These are phyloP conservation scores for Funneliformis caledonium DNA, from an alignment of 371 early-diverging fungal genomes.

Conservation along the genomic window DNA sequence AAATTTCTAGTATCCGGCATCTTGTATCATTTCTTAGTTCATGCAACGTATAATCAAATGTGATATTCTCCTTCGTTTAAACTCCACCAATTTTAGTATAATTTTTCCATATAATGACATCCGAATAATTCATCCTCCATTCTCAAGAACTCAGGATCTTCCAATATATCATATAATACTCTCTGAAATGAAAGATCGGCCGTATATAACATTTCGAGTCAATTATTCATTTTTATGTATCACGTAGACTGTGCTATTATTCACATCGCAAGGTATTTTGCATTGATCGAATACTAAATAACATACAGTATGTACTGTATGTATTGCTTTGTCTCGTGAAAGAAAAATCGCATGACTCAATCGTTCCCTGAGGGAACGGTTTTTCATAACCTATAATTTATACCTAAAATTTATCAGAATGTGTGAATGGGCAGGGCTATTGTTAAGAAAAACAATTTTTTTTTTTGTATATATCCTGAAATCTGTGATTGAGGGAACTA, in stretches of 20 bases:
- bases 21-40: constrained; percentile 3
- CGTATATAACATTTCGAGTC: constrained; percentile 2
- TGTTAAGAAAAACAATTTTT: constrained; percentile 16
- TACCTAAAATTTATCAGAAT: constrained; percentile 8
- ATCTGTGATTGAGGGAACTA: background rate
- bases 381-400: background rate
- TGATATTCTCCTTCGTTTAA: background rate
- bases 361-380: constrained; percentile 9
- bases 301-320: background rate
- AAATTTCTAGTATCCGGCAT: constrained; percentile 7
- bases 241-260: constrained; percentile 1
- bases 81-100: constrained; percentile 3
- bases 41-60: background rate
- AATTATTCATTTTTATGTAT: constrained; percentile 16
- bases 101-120: constrained; percentile 8
- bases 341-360: constrained; percentile 8
- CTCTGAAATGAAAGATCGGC: background rate
- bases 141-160: constrained; percentile 1
- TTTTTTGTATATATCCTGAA: background rate
- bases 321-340: constrained; percentile 2
- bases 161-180: background rate
- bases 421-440: constrained; percentile 11
- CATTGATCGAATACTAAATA: constrained; percentile 1
- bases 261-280: constrained; percentile 12
- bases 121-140: constrained; percentile 18